Percentiles rank a stretch among this genome's conserved stretches.
phyloP scores from a whole-genome alignment of 148 eudicot species.

The Dianthus caryophyllus region DNA sequence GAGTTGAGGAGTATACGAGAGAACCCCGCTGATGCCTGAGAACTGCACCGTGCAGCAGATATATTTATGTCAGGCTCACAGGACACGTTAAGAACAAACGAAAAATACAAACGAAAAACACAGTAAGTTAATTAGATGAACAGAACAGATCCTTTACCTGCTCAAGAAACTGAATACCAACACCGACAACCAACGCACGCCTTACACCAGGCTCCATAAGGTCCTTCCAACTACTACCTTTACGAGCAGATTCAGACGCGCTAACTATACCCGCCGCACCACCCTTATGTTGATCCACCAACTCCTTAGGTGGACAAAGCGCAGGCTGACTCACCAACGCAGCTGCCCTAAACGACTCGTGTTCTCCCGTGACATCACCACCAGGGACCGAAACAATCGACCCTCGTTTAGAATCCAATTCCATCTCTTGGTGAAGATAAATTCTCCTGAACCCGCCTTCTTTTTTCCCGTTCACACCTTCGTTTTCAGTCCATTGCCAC shows the following conservation, averaged over 20 bases:
- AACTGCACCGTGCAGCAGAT: constrained; percentile 34
- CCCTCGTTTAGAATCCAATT: constrained; percentile 35
- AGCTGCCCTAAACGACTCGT: constrained; percentile 44
- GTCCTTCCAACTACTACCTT: constrained; percentile 43
- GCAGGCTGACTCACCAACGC: constrained; percentile 62
- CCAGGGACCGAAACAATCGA: constrained; percentile 45
- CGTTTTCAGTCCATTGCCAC: constrained; percentile 51
- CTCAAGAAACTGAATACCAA: constrained; percentile 54
- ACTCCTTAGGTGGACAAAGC: constrained; percentile 40
- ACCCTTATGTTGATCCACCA: constrained; percentile 38
- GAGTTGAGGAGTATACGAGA: constrained; percentile 54
- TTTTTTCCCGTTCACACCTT: constrained; percentile 43
- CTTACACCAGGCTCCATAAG: constrained; percentile 55
- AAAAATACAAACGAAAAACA: not conserved
- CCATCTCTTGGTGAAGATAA: constrained; percentile 48
- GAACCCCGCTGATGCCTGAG: constrained; percentile 53
- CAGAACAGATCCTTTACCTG: constrained; percentile 35
- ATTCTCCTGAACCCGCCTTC: constrained; percentile 54
- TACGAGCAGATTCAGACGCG: constrained; percentile 41
- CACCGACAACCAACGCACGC: constrained; percentile 49
- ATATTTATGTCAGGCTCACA: constrained; percentile 2
- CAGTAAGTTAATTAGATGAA: not conserved
- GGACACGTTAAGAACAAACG: too few relatives aligned
- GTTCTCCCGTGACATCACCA: constrained; percentile 36
- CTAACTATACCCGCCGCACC: constrained; percentile 49